phyloP scores from a whole-genome alignment of 495 filamentous ascomycete species.

The Xylaria flabelliformis region DNA sequence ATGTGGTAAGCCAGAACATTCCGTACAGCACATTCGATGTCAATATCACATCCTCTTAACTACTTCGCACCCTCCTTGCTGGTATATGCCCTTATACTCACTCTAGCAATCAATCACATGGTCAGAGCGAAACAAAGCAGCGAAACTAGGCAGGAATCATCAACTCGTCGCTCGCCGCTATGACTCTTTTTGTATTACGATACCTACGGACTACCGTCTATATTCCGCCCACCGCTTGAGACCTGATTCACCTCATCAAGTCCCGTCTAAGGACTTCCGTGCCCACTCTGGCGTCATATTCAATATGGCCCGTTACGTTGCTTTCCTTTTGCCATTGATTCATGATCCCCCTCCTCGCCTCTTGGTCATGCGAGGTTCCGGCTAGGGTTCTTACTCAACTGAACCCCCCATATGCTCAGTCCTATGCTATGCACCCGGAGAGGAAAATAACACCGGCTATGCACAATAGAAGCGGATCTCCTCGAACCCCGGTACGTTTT shows the following conservation, averaged over 20 bases:
- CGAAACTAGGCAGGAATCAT: background rate
- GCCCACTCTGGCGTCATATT: conserved; percentile 1
- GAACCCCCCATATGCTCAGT: background rate
- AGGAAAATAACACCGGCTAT: background rate
- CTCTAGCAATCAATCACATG: background rate
- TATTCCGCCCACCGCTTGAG: background rate
- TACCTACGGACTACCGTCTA: background rate
- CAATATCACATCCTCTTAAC: background rate
- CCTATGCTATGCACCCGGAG: background rate
- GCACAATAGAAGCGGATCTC: background rate
- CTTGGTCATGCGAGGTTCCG: background rate
- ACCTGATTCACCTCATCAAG: background rate
- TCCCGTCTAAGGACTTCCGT: background rate
- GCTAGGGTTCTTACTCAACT: background rate
- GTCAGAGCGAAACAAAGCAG: background rate
- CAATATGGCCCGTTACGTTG: background rate
- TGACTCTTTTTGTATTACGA: conserved; percentile 6
- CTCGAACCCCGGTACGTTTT: background rate
- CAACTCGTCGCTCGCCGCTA: background rate
- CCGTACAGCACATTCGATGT: background rate
- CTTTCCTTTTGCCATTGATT: background rate
- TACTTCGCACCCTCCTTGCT: background rate
- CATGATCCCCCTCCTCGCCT: background rate
- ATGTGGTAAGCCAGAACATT: background rate
- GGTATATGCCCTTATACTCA: background rate